These are phyloP conservation scores for Xylariaceae sp. DNA, from an alignment of 2,329 filamentous ascomycete genomes.

Conservation along the genomic window DNA sequence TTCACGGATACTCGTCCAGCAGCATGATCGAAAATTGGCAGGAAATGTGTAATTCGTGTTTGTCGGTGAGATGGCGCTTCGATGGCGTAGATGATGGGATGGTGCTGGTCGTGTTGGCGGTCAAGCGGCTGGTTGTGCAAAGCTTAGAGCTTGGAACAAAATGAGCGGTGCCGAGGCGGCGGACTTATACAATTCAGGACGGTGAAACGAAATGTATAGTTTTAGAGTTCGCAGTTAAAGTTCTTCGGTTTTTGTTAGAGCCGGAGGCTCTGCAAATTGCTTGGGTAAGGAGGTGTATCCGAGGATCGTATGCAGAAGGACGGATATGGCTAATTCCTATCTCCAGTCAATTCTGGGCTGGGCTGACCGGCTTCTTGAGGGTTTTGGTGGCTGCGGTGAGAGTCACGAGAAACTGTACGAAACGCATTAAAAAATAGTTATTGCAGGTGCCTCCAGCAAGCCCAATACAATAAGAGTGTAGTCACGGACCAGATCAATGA, in stretches of 20 bases:
- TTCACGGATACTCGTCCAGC: conserved; percentile 42
- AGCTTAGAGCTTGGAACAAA: conserved; percentile 17
- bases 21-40: conserved; percentile 39
- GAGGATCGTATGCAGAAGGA: conserved; percentile 20
- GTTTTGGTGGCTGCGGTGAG: conserved; percentile 25
- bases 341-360: conserved; percentile 27
- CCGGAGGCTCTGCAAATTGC: conserved; percentile 18
- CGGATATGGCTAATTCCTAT: conserved; percentile 18
- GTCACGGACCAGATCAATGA: conserved; percentile 1
- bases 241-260: too few species aligned
- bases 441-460: conserved; percentile 7
- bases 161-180: conserved; percentile 9
- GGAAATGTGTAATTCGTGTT: conserved; percentile 2
- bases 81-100: not conserved
- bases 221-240: too few species aligned
- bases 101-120: conserved; percentile 9
- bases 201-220: conserved; percentile 10
- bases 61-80: conserved; percentile 5
- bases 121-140: conserved; percentile 5
- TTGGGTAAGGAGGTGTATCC: conserved; percentile 23
- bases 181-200: conserved; percentile 14
- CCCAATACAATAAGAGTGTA: conserved; percentile 8
- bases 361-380: conserved; percentile 25
- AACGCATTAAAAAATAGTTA: conserved; percentile 24
- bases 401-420: conserved; percentile 25